Percentiles rank a stretch among this genome's conserved stretches.
Conservation (phyloP, 768 basidiomycete species). For the Tephrocybe rancida region DNA sequence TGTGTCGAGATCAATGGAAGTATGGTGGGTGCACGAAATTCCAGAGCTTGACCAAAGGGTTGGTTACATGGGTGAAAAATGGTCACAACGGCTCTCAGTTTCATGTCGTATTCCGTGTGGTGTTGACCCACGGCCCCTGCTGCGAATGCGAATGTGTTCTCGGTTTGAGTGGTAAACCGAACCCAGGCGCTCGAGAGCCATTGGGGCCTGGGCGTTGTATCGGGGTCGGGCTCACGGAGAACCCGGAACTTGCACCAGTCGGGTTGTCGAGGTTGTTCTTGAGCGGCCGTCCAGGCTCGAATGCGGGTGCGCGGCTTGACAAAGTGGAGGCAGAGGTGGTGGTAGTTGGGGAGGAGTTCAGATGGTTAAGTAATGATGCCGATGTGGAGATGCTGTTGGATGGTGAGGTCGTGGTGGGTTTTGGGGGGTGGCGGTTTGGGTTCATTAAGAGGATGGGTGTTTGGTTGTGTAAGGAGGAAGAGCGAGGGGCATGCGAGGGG, state of each 20-base stretch:
- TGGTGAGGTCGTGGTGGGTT: conserved; percentile 18
- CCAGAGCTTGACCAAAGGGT: too few relatives aligned
- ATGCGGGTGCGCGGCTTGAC: conserved; percentile 17
- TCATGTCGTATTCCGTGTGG: background rate
- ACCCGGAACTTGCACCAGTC: conserved; percentile 1
- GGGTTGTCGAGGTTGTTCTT: background rate
- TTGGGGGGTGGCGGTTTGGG: conserved; percentile 28
- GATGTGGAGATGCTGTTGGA: conserved; percentile 6
- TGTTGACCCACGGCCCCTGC: background rate
- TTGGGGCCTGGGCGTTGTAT: conserved; percentile 11
- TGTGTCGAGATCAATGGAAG: too few relatives aligned
- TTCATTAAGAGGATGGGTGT: conserved; percentile 23
- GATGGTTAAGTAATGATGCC: background rate
- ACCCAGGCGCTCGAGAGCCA: conserved; percentile 1
- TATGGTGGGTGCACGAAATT: too few relatives aligned
- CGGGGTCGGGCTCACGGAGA: conserved; percentile 5
- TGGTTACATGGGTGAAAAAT: too few relatives aligned
- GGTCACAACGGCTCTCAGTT: too few relatives aligned
- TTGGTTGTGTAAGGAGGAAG: conserved; percentile 28
- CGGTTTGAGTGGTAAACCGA: background rate
- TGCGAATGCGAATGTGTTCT: conserved; percentile 5
- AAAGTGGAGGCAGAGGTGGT: conserved; percentile 9
- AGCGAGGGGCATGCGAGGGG: conserved; percentile 27
- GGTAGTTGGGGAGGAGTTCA: background rate
- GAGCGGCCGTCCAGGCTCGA: conserved; percentile 17